A percentile compares a stretch with the other conserved stretches of the same genome.
These are phyloP conservation scores for Pseudonitzschia delicatissima DNA, from an alignment of 108 stramenopile genomes.

Conservation along the genomic window DNA sequence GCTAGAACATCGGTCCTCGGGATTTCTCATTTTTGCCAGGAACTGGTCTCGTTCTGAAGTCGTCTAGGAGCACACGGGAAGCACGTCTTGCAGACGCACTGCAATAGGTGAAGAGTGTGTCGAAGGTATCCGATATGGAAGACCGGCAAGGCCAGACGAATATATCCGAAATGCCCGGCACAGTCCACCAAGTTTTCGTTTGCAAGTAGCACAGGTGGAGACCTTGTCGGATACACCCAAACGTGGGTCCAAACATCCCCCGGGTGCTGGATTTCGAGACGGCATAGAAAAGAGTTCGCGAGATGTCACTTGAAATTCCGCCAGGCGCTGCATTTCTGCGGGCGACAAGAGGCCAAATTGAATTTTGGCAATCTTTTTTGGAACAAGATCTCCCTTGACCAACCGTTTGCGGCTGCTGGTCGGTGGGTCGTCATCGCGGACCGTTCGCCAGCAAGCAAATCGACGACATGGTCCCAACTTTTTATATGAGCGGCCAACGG, in stretches of 20 bases:
- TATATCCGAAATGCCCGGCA: slow-evolving; percentile 96
- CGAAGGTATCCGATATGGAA: slow-evolving; percentile 98
- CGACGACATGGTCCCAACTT: background rate
- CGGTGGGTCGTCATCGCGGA: slow-evolving; percentile 36
- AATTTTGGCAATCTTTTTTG: slow-evolving; percentile 92
- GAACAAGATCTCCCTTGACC: slow-evolving; percentile 61
- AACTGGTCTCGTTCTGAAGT: slow-evolving; percentile 54
- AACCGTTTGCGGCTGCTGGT: slow-evolving; percentile 42
- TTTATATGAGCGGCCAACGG: too few relatives aligned
- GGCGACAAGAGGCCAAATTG: slow-evolving; percentile 95
- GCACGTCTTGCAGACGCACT: slow-evolving; percentile 97
- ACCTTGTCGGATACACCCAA: slow-evolving; percentile 94
- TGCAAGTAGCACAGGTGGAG: slow-evolving; percentile 89
- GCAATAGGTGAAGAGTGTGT: slow-evolving; percentile 86
- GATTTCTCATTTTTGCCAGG: slow-evolving; percentile 79
- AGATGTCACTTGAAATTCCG: slow-evolving; percentile 91
- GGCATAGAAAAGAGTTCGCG: slow-evolving; percentile 96
- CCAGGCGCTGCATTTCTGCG: slow-evolving; percentile 86
- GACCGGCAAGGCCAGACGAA: slow-evolving; percentile 92
- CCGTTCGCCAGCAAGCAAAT: background rate
- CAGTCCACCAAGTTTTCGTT: slow-evolving; percentile 90
- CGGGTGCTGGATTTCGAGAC: slow-evolving; percentile 79
- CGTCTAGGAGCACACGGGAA: slow-evolving; percentile 84
- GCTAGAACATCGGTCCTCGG: slow-evolving; percentile 80
- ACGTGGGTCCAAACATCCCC: slow-evolving; percentile 91